Evolutionary conservation across 2,329 filamentous ascomycete genomes (phyloP).

Genomic region (Lithohypha guttulata): DNA sequence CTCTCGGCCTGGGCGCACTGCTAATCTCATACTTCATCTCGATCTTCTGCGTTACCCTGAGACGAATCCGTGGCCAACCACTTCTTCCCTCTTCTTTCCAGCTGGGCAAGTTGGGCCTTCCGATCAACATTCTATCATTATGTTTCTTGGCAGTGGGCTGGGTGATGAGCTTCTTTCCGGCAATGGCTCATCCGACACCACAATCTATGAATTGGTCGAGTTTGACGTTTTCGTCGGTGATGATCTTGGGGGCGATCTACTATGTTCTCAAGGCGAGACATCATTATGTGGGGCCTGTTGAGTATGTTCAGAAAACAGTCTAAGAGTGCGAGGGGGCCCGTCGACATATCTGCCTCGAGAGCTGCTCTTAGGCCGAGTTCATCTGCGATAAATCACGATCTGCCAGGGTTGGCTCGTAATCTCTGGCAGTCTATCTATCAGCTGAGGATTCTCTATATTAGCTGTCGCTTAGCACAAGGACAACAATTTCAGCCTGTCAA

Average conservation of each 20-base stretch:
- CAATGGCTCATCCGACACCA: slow-evolving; percentile 7
- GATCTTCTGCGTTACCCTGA: slow-evolving; percentile 27
- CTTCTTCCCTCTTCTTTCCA: slow-evolving; percentile 28
- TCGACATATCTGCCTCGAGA: too few relatives aligned
- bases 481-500: too few relatives aligned
- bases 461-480: too few relatives aligned
- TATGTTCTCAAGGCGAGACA: slow-evolving; percentile 20
- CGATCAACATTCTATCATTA: slow-evolving; percentile 28
- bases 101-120: slow-evolving; percentile 29
- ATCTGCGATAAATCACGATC: too few relatives aligned
- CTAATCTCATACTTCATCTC: slow-evolving; percentile 31
- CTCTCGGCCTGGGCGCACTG: slow-evolving; percentile 28
- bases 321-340: too few relatives aligned
- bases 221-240: slow-evolving; percentile 18
- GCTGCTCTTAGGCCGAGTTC: too few relatives aligned
- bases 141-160: slow-evolving; percentile 17
- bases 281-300: slow-evolving; percentile 23
- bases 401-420: too few relatives aligned
- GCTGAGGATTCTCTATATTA: too few relatives aligned
- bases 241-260: slow-evolving; percentile 18
- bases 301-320: slow-evolving; percentile 17
- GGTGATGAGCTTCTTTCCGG: slow-evolving; percentile 23
- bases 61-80: slow-evolving; percentile 25
- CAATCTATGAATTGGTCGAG: slow-evolving; percentile 23
- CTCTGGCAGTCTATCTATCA: too few relatives aligned